Evolutionary conservation across 2,329 filamentous ascomycete species (phyloP), one percentile per base, ranked within the genome.

Genomic region (Cytospora schulzeri): DNA sequence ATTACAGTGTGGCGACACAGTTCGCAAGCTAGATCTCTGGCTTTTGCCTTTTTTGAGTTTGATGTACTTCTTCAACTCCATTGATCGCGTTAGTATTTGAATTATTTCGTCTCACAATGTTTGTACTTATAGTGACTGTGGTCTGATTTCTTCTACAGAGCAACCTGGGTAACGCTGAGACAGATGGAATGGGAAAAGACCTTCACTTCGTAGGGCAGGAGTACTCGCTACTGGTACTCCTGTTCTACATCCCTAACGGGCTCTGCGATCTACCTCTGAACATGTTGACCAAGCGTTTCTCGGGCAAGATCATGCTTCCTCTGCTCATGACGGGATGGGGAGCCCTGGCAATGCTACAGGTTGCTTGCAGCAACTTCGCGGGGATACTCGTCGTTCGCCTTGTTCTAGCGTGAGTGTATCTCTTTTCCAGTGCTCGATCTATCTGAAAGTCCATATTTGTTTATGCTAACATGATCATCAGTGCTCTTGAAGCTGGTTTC

Each of bases 231-330:
- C 68, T 81, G 6, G 77, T 84, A 6, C 69, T 83, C 3, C 71
- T 84, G 0, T 84, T 84, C 67, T 83, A 83, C 63, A 76, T 84
- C 2, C 81, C 82, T 0, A 81, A 81, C 65, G 80, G 80, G 0
- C 69, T 83, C 1, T 80, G 76, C 59, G 80, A 83, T 68, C 70
- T 84, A 15, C 81, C 81, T 14, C 75, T 83, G 54, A 83, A 80
- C 64, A 73, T 82, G 60, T 70, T 82, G 57, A 81, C 79, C 9
- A 81, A 81, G 68, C 74, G 75, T 3, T 84, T 78, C 64, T 83
- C 75, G 8, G 61, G 60, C 2, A 58, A 48, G 15, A n/a, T 60
- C 0, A 63, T 66, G 61, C 68, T 83, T 66, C 59, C 78, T 60
- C 61, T 71, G 55, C 70, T 80, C 56, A 83, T 83, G 74, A 75